These are phyloP conservation scores for Porodaedalea pini DNA, from an alignment of 1,284 basidiomycete genomes.

Conservation along the genomic window DNA sequence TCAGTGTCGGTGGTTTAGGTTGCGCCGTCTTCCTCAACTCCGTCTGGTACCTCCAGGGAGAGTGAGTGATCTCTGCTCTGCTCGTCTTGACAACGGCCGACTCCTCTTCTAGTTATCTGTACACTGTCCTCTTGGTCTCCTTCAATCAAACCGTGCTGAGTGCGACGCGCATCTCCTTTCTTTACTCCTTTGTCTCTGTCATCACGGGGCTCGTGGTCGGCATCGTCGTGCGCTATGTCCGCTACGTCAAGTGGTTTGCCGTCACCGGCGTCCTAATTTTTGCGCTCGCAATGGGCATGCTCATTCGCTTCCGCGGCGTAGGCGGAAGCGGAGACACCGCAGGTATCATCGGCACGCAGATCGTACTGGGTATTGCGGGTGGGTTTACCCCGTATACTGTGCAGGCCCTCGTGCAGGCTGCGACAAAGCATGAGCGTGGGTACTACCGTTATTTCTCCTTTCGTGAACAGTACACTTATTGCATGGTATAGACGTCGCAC, in stretches of 20 bases:
- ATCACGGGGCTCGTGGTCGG: slow-evolving; percentile 34
- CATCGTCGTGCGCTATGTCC: slow-evolving; percentile 32
- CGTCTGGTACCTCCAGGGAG: slow-evolving; percentile 31
- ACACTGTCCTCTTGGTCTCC: slow-evolving; percentile 34
- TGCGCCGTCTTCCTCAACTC: slow-evolving; percentile 37
- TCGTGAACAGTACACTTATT: not conserved
- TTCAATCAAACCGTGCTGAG: slow-evolving; percentile 34
- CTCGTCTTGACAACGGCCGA: not conserved
- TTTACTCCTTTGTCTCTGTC: slow-evolving; percentile 38
- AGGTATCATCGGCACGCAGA: slow-evolving; percentile 34
- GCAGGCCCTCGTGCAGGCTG: slow-evolving; percentile 36
- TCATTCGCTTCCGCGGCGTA: slow-evolving; percentile 38
- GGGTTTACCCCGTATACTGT: slow-evolving; percentile 38
- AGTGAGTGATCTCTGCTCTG: slow-evolving; percentile 3
- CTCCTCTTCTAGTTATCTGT: slow-evolving; percentile 29
- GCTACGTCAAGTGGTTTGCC: slow-evolving; percentile 36
- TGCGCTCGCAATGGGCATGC: slow-evolving; percentile 37
- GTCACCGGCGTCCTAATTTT: slow-evolving; percentile 32
- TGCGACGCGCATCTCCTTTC: slow-evolving; percentile 34
- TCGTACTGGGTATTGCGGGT: slow-evolving; percentile 38
- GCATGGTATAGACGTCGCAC: slow-evolving; percentile 27
- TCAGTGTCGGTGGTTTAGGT: slow-evolving; percentile 25
- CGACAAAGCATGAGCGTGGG: slow-evolving; percentile 34
- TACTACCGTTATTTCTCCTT: not conserved
- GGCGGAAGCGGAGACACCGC: slow-evolving; percentile 28